These are phyloP conservation scores for Saccharomyces hybrid DNA, from an alignment of 1,139 yeast species.

Conservation along the genomic window DNA sequence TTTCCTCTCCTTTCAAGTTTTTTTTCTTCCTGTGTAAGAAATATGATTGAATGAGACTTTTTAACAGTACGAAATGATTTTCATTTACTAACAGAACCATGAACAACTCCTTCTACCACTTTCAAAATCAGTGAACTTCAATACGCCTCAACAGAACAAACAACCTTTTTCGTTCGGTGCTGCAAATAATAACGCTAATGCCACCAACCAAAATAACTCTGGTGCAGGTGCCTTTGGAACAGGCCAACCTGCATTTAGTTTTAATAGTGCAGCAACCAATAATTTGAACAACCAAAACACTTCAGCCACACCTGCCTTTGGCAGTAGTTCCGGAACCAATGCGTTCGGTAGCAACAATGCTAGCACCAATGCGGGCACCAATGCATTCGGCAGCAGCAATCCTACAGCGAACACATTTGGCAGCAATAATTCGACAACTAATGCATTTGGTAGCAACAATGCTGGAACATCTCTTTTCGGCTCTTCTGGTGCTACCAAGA, in stretches of 20 bases:
- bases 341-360: background rate
- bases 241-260: background rate
- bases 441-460: constrained; percentile 9
- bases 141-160: background rate
- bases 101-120: background rate
- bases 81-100: background rate
- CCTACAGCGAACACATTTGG: constrained; percentile 10
- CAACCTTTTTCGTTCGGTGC: constrained; percentile 2
- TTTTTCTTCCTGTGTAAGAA: background rate
- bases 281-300: background rate
- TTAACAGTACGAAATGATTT: no score
- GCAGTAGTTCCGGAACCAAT: background rate
- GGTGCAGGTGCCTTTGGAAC: background rate
- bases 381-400: background rate
- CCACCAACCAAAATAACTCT: background rate
- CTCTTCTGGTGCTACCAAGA: background rate
- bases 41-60: no score
- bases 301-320: background rate
- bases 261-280: background rate
- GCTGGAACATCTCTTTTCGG: background rate
- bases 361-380: no score
- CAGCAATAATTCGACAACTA: constrained; percentile 6
- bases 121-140: background rate
- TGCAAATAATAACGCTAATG: background rate
- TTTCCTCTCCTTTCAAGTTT: background rate